phyloP scores from a whole-genome alignment of 2,329 filamentous ascomycete genomes.

The Bipolaris oryzae region DNA sequence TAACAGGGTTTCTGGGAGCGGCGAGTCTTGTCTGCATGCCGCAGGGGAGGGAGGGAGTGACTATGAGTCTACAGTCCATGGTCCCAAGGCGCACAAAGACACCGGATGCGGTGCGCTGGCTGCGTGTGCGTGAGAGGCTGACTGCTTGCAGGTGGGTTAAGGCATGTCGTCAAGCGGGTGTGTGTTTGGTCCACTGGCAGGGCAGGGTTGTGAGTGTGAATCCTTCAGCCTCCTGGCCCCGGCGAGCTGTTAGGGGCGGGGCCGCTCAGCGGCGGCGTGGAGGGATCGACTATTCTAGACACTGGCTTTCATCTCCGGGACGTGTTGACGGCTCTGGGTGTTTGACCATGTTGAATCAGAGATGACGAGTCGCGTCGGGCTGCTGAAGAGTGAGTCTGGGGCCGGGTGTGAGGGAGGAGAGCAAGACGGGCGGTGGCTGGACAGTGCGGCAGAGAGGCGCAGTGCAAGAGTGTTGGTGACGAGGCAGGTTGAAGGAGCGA shows the following conservation, averaged over 20 bases:
- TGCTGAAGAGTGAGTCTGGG: conserved; percentile 10
- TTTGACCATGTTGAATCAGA: conserved; percentile 4
- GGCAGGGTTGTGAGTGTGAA: conserved; percentile 1
- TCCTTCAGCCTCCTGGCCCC: conserved; percentile 8
- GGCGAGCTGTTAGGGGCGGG: conserved; percentile 11
- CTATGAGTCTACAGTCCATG: not conserved
- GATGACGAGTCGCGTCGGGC: conserved; percentile 5
- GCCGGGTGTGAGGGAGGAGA: not conserved
- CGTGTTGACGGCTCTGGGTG: conserved; percentile 1
- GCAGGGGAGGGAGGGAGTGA: not conserved
- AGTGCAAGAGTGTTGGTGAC: conserved; percentile 3
- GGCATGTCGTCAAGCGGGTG: not conserved
- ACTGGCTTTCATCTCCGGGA: conserved; percentile 12
- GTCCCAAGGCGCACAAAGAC: not conserved
- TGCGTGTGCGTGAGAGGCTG: not conserved
- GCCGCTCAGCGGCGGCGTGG: conserved; percentile 11
- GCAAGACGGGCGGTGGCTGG: not conserved
- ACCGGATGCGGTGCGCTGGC: not conserved
- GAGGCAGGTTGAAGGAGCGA: conserved; percentile 8
- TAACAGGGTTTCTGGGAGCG: not conserved
- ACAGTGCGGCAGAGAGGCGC: conserved; percentile 1
- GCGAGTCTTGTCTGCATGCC: not conserved
- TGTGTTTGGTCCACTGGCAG: conserved; percentile 1
- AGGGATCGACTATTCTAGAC: conserved; percentile 15
- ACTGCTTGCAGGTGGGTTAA: not conserved